Evolutionary conservation across 495 filamentous ascomycete genomes (phyloP).

Genomic region (Lasiosphaeria miniovina): DNA sequence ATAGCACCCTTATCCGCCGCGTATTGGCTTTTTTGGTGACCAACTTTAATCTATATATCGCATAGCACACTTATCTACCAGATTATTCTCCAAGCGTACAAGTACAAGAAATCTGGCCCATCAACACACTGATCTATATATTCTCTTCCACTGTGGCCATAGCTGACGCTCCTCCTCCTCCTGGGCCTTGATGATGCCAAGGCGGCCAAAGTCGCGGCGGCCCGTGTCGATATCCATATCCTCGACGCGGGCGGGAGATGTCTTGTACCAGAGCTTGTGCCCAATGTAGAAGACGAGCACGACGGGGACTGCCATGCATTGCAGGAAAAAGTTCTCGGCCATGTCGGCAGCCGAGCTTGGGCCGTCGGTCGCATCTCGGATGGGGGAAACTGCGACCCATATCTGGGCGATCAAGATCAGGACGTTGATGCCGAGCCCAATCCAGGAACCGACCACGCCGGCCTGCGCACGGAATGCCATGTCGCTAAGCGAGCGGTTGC

Average conservation of each 20-base stretch:
- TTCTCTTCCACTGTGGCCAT: conserved; percentile 87
- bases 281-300: conserved; percentile 71
- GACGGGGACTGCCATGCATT: conserved; percentile 79
- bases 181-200: conserved; percentile 73
- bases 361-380: conserved; percentile 26
- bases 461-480: conserved; percentile 80
- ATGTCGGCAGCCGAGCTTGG: conserved; percentile 32
- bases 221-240: conserved; percentile 90
- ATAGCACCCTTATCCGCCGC: too few relatives aligned
- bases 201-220: conserved; percentile 76
- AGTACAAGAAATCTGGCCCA: too few relatives aligned
- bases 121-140: conserved; percentile 55
- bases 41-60: too few relatives aligned
- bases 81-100: too few relatives aligned
- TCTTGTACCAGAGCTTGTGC: conserved; percentile 76
- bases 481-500: conserved; percentile 72
- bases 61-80: too few relatives aligned
- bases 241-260: conserved; percentile 58
- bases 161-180: conserved; percentile 68
- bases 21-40: too few relatives aligned
- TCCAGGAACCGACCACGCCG: conserved; percentile 79
- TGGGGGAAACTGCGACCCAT: conserved; percentile 81
- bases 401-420: conserved; percentile 83
- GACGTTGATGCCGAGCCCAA: conserved; percentile 76
- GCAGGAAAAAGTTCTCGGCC: conserved; percentile 65